Conservation (phyloP, 768 basidiomycete species). For the Hebeloma cylindrosporum region DNA sequence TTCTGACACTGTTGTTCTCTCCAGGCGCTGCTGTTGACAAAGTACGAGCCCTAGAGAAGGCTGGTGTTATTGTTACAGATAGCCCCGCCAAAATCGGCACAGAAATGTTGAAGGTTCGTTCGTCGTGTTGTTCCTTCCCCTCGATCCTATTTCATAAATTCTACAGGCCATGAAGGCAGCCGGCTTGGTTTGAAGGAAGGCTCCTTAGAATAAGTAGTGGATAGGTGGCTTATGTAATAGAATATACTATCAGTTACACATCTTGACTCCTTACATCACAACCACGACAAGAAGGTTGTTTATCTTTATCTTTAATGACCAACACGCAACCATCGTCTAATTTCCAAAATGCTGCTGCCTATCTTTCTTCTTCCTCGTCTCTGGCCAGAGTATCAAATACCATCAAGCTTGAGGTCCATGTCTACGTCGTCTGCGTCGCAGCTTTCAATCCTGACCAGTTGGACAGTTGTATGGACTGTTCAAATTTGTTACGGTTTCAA, state of each 20-base stretch:
- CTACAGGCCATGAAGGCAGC: slow-evolving; percentile 76
- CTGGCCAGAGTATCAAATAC: slow-evolving; percentile 54
- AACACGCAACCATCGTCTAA: slow-evolving; percentile 27
- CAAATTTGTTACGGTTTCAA: slow-evolving; percentile 69
- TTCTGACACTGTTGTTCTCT: background rate
- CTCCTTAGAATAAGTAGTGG: slow-evolving; percentile 4
- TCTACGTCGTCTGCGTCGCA: slow-evolving; percentile 23
- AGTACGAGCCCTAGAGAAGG: slow-evolving; percentile 84
- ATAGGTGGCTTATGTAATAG: slow-evolving; percentile 21
- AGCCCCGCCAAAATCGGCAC: slow-evolving; percentile 94
- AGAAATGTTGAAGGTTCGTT: slow-evolving; percentile 83
- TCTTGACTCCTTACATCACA: slow-evolving; percentile 3
- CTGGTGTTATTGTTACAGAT: slow-evolving; percentile 91
- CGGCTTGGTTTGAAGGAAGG: slow-evolving; percentile 49
- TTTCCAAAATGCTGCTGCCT: slow-evolving; percentile 63
- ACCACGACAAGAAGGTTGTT: slow-evolving; percentile 2
- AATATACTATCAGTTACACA: slow-evolving; percentile 8
- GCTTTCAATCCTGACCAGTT: slow-evolving; percentile 31
- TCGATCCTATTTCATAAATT: slow-evolving; percentile 6
- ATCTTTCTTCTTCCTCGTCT: slow-evolving; percentile 58
- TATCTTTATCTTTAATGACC: slow-evolving; percentile 8
- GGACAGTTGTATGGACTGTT: slow-evolving; percentile 81
- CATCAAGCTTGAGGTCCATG: slow-evolving; percentile 73
- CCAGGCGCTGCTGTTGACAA: slow-evolving; percentile 90
- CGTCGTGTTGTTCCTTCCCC: background rate